These are phyloP conservation scores for Trametes cingulata DNA, from an alignment of 768 basidiomycete species.

Conservation along the genomic window DNA sequence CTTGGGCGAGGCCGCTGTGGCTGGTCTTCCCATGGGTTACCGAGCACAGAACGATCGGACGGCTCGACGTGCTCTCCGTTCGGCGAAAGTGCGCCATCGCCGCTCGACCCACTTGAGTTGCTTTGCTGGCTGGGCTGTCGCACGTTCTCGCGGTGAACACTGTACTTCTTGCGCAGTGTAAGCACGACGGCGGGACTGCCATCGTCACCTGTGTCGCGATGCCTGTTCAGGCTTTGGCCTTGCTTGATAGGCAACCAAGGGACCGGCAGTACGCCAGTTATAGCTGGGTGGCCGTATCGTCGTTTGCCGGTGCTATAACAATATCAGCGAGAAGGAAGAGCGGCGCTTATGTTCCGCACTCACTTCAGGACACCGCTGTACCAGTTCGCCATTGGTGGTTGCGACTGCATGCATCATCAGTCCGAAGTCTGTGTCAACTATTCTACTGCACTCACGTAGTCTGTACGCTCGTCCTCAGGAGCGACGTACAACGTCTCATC, in stretches of 20 bases:
- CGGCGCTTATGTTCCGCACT: slow-evolving; percentile 14
- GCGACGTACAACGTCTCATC: slow-evolving; percentile 96
- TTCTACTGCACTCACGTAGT: slow-evolving; percentile 58
- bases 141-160: slow-evolving; percentile 36
- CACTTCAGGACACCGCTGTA: slow-evolving; percentile 92
- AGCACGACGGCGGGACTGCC: slow-evolving; percentile 73
- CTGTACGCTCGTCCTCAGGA: slow-evolving; percentile 89
- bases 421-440: neutral
- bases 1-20: slow-evolving; percentile 33
- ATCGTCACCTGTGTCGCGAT: slow-evolving; percentile 41
- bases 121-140: slow-evolving; percentile 13
- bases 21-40: slow-evolving; percentile 65
- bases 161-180: slow-evolving; percentile 74
- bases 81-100: neutral
- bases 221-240: slow-evolving; percentile 34
- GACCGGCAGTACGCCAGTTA: slow-evolving; percentile 89
- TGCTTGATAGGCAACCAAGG: slow-evolving; percentile 94
- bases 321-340: slow-evolving; percentile 9
- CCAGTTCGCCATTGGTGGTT: slow-evolving; percentile 96
- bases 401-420: slow-evolving; percentile 56
- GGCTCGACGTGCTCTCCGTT: slow-evolving; percentile 11
- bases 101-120: slow-evolving; percentile 5
- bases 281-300: slow-evolving; percentile 92
- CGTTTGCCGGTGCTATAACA: slow-evolving; percentile 80
- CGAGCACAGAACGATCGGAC: slow-evolving; percentile 16